Evolutionary conservation across 768 basidiomycete species (phyloP), one percentile per base, ranked within the genome.

Genomic region (Trametes sanguinea): DNA sequence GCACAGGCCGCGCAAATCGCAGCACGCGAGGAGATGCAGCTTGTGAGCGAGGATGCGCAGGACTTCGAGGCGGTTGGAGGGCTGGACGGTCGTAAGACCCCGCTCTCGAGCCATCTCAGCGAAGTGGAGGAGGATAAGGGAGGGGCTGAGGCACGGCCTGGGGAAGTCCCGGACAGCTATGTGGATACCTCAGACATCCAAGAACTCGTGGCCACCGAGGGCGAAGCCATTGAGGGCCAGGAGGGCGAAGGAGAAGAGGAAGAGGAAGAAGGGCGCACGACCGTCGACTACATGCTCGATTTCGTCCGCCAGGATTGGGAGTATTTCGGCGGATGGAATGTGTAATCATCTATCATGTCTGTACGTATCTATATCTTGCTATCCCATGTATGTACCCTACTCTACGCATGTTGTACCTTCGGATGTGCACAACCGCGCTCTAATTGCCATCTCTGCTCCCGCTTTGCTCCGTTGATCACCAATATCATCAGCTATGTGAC

Each of bases 221-320:
- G 67, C 9, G 78, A 69, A 7, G 81, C 78, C 2, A 69, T 68
- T 29, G 72, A 64, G 17, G 73, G 71, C 9, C 75, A 76, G 2
- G 86, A 89, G 39, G 87, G 80, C 0, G 63, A 52, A 4, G 71
- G 80, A 0, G 63, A 52, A 4, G 71, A 71, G 35, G 72, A 67
- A 22, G 75, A 73, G 10, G 76, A 77, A 3, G 86, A 89, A 40
- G 88, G 89, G 1, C 92, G 92, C 14, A 87, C 85, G 8, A 79
- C 89, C 16, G 86, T 88, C 43, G 93, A 95, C 59, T 95, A 92
- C 69, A 95, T 97, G 93, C 77, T 97, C 33, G 71, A 77, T 14
- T 81, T 85, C 66, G 86, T 89, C 29, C 77, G 80, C 54, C 71
- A 68, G 44, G 88, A 93, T 65, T 82, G 80, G 70, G 86, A 87